Base-by-base conservation (phyloP, 495 filamentous ascomycete genomes). In the Pyrenopolyporus hunteri region DNA sequence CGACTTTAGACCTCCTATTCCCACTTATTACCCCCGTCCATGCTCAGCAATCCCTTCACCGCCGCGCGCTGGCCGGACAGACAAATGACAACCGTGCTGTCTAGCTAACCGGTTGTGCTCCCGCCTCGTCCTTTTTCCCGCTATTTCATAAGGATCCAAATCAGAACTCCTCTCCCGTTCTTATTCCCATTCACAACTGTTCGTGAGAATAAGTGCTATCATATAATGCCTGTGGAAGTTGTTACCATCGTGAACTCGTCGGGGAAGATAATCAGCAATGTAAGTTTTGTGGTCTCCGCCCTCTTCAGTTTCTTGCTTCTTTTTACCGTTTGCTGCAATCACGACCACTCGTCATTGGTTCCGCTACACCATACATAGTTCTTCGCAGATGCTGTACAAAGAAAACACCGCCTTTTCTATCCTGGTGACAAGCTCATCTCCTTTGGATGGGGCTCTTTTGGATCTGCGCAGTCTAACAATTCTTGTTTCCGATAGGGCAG, bases 171-270 rank as follows among this genome's bases (percentile, higher is more conserved):
- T 51, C 39, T 42, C 49, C 32, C 31, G 29, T 51, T 32, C 31
- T 47, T 28, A 9, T 40, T 13, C 16, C 25, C 25, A 39, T 54
- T 40, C 42, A 44, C 50, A 33, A 62, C 47, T 32, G n/a, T 48
- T 13, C 23, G 39, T 25, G 43, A 42, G 60, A 39, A 43, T 11
- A 40, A 44, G 32, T 49, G 35, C 51, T 33, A 51, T 37, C n/a
- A n/a, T 55, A 60, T 67, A 77, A 74, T 84, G 78, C 68, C 79
- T 50, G 76, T 76, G 53, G 79, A 96, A 76, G 90, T 91, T 33
- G 87, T 97, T 68, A 91, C 91, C 50, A 89, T 97, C 52, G 85
- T 97, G 74, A 93, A 97, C 78, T 90, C 89, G 68, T 95, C 92
- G 56, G 91, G 91, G 55, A 93, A 96, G 80, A 86, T 95, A 6